Conservation (phyloP, 345 rosid species). For the Streptanthus diversifolius region DNA sequence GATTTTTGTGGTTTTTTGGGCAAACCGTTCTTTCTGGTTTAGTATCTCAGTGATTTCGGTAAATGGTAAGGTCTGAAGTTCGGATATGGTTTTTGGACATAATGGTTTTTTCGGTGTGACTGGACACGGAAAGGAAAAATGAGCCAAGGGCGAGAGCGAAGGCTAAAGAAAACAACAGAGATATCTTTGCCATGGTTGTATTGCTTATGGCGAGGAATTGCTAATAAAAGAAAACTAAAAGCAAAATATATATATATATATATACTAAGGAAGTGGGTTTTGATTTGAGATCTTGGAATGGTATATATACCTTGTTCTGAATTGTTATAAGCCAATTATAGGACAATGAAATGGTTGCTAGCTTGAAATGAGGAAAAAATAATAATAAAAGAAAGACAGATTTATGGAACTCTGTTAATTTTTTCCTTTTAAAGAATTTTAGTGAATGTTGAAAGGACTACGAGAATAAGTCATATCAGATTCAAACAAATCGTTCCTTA, state of each 20-base stretch:
- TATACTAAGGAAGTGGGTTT: constrained; percentile 11
- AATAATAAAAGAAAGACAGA: background rate
- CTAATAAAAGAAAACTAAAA: background rate
- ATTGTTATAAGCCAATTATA: constrained; percentile 11
- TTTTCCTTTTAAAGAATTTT: background rate
- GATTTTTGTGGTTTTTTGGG: constrained; percentile 7
- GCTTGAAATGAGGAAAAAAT: background rate
- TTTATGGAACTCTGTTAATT: constrained; percentile 15
- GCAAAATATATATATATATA: background rate
- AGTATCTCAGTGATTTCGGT: constrained; percentile 6
- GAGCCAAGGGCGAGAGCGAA: constrained; percentile 8
- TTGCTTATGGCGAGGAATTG: constrained; percentile 2
- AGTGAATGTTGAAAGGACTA: background rate
- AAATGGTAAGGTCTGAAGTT: constrained; percentile 21
- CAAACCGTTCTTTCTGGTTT: background rate
- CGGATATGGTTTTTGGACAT: constrained; percentile 14
- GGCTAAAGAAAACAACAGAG: constrained; percentile 23
- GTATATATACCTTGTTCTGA: constrained; percentile 13
- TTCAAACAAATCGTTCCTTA: background rate
- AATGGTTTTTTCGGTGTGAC: background rate
- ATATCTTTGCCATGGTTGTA: constrained; percentile 27
- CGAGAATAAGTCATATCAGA: background rate
- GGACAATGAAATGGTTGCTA: constrained; percentile 1
- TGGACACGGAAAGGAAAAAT: constrained; percentile 16
- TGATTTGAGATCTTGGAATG: constrained; percentile 9